phyloP scores from a whole-genome alignment of 805 yeast genomes.

The Zygotorulaspora sp. region DNA sequence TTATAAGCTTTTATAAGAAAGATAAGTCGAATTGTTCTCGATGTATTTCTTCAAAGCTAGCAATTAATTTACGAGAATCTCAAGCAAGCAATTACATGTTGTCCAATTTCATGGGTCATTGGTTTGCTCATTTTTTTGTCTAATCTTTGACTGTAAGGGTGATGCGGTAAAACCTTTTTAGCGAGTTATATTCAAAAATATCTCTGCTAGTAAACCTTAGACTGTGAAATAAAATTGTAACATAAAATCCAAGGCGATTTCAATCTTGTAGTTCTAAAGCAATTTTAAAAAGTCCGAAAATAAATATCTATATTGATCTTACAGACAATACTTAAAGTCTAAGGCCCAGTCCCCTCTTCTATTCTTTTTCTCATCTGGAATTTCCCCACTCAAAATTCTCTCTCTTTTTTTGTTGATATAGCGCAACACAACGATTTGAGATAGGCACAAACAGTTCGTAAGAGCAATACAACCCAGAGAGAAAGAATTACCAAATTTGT shows the following conservation, averaged over 20 bases:
- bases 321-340: slow-evolving; percentile 26
- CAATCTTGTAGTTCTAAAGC: neutral
- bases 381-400: slow-evolving; percentile 21
- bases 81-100: too few species aligned
- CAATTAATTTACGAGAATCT: too few species aligned
- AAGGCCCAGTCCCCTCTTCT: slow-evolving; percentile 28
- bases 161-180: neutral
- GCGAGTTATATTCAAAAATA: neutral
- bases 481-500: slow-evolving; percentile 39
- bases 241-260: neutral
- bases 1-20: too few species aligned
- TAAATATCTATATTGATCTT: slow-evolving; percentile 3
- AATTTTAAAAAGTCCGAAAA: neutral
- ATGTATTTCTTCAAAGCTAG: too few species aligned
- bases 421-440: slow-evolving; percentile 17
- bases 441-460: slow-evolving; percentile 19
- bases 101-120: neutral
- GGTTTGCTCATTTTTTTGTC: neutral
- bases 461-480: slow-evolving; percentile 37
- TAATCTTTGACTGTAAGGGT: neutral
- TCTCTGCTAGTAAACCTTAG: neutral
- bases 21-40: too few species aligned
- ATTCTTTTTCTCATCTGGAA: slow-evolving; percentile 17
- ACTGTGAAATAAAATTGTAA: neutral
- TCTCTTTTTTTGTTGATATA: slow-evolving; percentile 16